A percentile compares a stretch with the other conserved stretches of the same genome.
These are phyloP conservation scores for Pleurotus platypus DNA, from an alignment of 768 basidiomycete species.

Conservation along the genomic window DNA sequence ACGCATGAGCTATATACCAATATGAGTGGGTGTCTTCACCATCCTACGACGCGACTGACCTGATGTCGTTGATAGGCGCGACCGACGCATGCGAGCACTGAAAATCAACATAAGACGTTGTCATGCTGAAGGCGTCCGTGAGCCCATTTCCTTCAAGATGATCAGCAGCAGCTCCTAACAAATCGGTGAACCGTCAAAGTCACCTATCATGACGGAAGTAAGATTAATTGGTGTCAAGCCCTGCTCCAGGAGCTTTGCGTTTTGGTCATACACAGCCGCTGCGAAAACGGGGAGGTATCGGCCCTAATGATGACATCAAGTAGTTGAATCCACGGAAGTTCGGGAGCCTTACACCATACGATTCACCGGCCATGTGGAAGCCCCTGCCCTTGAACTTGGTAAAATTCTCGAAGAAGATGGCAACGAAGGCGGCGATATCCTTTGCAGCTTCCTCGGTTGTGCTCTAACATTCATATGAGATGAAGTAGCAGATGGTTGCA, in stretches of 20 bases:
- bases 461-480: slow-evolving; percentile 28
- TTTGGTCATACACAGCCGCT: slow-evolving; percentile 72
- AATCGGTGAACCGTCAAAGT: slow-evolving; percentile 6
- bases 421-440: slow-evolving; percentile 68
- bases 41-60: slow-evolving; percentile 28
- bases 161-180: not conserved
- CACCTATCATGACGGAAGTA: slow-evolving; percentile 69
- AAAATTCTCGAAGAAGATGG: slow-evolving; percentile 75
- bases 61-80: slow-evolving; percentile 37
- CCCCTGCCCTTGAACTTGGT: slow-evolving; percentile 62
- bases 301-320: slow-evolving; percentile 35
- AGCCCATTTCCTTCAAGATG: slow-evolving; percentile 33
- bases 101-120: slow-evolving; percentile 30
- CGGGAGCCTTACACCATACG: slow-evolving; percentile 56
- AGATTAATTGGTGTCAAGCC: slow-evolving; percentile 63
- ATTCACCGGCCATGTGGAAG: slow-evolving; percentile 72
- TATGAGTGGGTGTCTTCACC: slow-evolving; percentile 19
- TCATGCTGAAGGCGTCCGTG: slow-evolving; percentile 44
- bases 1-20: slow-evolving; percentile 42
- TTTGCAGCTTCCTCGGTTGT: slow-evolving; percentile 66
- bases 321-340: not conserved
- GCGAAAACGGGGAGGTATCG: slow-evolving; percentile 75
- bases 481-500: too few species aligned
- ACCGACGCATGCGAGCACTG: slow-evolving; percentile 43
- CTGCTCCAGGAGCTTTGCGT: slow-evolving; percentile 45